Conservation (phyloP, 306 rosid species). For the Mimosa pudica region DNA sequence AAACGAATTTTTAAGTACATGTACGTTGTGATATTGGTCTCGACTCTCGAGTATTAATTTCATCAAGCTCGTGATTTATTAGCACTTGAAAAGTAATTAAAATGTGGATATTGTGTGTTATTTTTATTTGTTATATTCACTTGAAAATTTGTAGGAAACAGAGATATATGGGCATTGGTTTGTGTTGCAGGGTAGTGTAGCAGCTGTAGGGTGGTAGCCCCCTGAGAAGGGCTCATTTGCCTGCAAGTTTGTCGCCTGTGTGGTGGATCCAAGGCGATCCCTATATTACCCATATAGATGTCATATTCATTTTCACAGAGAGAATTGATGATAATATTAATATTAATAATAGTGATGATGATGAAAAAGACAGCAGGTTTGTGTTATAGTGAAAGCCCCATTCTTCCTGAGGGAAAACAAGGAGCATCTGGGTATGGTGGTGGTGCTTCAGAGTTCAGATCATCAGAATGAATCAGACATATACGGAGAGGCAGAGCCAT, state of each 20-base stretch:
- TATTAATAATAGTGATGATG: neutral
- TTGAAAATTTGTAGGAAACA: neutral
- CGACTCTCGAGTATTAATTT: neutral
- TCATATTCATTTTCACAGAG: neutral
- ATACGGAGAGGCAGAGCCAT: neutral
- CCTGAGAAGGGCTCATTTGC: neutral
- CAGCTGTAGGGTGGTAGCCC: neutral
- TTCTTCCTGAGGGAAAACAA: neutral
- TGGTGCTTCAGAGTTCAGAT: neutral
- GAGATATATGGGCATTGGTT: neutral
- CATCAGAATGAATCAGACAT: neutral
- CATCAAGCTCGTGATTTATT: neutral
- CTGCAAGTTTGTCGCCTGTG: slow-evolving; percentile 10
- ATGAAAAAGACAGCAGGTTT: neutral
- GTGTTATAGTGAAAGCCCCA: neutral
- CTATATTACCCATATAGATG: neutral
- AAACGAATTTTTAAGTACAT: neutral
- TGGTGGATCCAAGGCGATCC: neutral
- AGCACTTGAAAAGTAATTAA: neutral
- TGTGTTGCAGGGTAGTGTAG: neutral
- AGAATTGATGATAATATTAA: neutral
- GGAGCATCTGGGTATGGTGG: neutral
- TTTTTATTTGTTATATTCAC: neutral
- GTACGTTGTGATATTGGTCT: neutral
- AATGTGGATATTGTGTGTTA: neutral